Conservation (phyloP, 352 stramenopile genomes). For the Pythium chondricola region DNA sequence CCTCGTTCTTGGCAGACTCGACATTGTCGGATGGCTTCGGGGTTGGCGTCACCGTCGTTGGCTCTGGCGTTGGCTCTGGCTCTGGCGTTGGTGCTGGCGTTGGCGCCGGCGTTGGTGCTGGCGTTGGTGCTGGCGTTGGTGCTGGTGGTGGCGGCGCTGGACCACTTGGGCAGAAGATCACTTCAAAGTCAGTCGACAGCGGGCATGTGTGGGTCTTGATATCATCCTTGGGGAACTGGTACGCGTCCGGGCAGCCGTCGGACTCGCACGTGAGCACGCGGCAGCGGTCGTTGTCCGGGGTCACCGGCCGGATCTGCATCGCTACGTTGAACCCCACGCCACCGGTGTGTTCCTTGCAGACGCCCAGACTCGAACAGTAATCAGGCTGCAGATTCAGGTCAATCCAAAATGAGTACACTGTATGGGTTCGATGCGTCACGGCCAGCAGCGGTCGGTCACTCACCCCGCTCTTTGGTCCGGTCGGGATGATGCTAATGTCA, state of each 20-base stretch:
- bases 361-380: constrained; percentile 38
- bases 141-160: too few relatives aligned
- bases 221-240: constrained; percentile 66
- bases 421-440: neutral
- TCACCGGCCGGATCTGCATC: constrained; percentile 52
- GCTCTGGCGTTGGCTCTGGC: too few relatives aligned
- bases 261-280: constrained; percentile 39
- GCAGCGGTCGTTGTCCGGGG: constrained; percentile 36
- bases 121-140: too few relatives aligned
- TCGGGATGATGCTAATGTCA: constrained; percentile 79
- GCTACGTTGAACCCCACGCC: constrained; percentile 60
- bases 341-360: constrained; percentile 49
- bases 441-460: constrained; percentile 14
- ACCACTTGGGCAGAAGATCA: constrained; percentile 58
- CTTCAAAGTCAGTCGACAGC: constrained; percentile 42
- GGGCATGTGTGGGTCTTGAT: constrained; percentile 61
- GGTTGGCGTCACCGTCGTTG: constrained; percentile 9
- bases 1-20: too few relatives aligned
- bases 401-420: neutral
- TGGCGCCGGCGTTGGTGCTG: constrained; percentile 3
- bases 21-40: too few relatives aligned
- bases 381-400: constrained; percentile 28
- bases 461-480: constrained; percentile 47
- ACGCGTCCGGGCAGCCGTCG: constrained; percentile 55
- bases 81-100: constrained; percentile 4